Percentiles rank a stretch among this genome's conserved stretches.
Conservation (phyloP, 495 filamentous ascomycete species). For the Thozetella sp. region DNA sequence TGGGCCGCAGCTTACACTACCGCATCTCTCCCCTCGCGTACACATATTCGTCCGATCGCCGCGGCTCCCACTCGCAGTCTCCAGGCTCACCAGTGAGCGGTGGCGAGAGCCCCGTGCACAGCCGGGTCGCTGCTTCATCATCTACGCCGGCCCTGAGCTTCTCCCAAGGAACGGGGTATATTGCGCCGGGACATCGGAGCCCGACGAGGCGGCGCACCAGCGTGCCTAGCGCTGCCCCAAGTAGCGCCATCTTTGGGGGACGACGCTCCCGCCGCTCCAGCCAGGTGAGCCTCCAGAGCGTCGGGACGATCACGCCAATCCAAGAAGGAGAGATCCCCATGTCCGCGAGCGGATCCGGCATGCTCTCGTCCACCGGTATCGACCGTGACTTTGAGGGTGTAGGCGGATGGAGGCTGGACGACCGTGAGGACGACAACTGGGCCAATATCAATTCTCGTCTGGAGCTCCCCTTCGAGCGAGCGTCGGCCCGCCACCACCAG, state of each 20-base stretch:
- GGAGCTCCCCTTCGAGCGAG: constrained; percentile 70
- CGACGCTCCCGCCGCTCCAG: constrained; percentile 30
- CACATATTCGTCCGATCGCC: constrained; percentile 5
- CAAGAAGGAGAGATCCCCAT: constrained; percentile 16
- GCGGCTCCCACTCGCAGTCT: constrained; percentile 2
- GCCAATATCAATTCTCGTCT: constrained; percentile 73
- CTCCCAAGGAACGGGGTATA: not conserved
- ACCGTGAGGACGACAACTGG: constrained; percentile 70
- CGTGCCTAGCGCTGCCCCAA: not conserved
- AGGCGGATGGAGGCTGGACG: constrained; percentile 71
- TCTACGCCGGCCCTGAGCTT: constrained; percentile 14
- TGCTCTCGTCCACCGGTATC: constrained; percentile 41
- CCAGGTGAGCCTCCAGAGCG: constrained; percentile 21
- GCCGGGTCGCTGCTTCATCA: not conserved
- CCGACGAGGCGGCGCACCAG: constrained; percentile 16
- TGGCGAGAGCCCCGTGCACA: not conserved
- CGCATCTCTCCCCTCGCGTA: not conserved
- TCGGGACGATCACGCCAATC: constrained; percentile 31
- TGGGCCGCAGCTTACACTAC: constrained; percentile 23
- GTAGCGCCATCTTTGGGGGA: not conserved
- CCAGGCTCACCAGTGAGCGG: not conserved
- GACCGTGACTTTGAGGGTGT: constrained; percentile 84
- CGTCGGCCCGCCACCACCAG: constrained; percentile 35
- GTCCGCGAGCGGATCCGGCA: constrained; percentile 28
- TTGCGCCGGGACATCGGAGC: constrained; percentile 4